Conservation (phyloP, 495 filamentous ascomycete species). For the Massariosphaeria phaeospora region DNA sequence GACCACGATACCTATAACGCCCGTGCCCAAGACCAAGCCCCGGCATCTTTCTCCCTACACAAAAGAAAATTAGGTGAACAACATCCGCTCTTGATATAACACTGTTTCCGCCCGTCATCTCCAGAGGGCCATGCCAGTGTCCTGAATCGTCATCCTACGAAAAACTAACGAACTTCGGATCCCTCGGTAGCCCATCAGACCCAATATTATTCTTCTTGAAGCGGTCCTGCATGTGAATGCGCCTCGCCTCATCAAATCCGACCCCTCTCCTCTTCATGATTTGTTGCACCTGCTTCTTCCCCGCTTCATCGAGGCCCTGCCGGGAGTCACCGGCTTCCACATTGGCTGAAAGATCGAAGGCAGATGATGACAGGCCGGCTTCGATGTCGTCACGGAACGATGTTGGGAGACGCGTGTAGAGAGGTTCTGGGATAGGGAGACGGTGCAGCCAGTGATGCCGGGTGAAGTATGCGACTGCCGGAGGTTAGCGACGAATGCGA, state of each 20-base stretch:
- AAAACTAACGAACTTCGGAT: conserved; percentile 94
- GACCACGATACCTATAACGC: too few species aligned
- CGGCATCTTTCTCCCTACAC: too few species aligned
- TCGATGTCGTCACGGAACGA: conserved; percentile 78
- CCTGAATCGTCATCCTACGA: too few species aligned
- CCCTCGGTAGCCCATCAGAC: conserved; percentile 77
- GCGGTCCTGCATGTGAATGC: conserved; percentile 74
- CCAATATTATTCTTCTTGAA: conserved; percentile 85
- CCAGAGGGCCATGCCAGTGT: too few species aligned
- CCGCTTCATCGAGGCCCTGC: conserved; percentile 69
- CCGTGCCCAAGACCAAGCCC: too few species aligned
- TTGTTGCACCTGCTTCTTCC: conserved; percentile 71
- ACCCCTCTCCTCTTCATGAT: conserved; percentile 81
- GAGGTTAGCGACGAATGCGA: conserved; percentile 10
- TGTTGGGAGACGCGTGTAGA: conserved; percentile 68
- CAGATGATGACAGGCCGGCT: conserved; percentile 71
- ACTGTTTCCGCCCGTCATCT: too few species aligned
- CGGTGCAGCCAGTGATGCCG: conserved; percentile 68
- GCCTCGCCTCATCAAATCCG: conserved; percentile 84
- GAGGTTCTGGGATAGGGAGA: conserved; percentile 35
- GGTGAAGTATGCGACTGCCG: conserved; percentile 67
- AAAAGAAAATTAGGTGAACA: too few species aligned
- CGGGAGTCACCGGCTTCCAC: conserved; percentile 69
- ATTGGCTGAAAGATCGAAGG: conserved; percentile 78
- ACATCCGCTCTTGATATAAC: too few species aligned